Evolutionary conservation across 2,329 filamentous ascomycete genomes (phyloP).

Genomic region (Curvularia verruculosa): DNA sequence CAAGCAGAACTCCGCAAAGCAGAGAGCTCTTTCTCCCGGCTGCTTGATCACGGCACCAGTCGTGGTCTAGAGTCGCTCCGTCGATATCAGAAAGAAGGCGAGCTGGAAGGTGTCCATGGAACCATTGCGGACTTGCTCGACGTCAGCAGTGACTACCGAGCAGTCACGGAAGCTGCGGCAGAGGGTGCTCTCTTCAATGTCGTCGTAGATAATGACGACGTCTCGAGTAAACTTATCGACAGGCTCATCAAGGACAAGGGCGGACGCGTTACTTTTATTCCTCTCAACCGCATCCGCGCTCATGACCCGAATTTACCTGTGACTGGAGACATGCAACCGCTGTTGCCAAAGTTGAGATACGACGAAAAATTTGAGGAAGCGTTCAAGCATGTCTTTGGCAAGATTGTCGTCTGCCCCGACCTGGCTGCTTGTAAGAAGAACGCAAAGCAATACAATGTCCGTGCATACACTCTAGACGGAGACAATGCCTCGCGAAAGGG

Average conservation of each 20-base stretch:
- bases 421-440: constrained; percentile 88
- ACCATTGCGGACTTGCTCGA: constrained; percentile 92
- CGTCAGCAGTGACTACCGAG: constrained; percentile 81
- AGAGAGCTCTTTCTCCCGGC: constrained; percentile 76
- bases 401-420: constrained; percentile 91
- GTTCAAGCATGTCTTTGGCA: constrained; percentile 94
- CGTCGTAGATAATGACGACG: constrained; percentile 89
- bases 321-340: constrained; percentile 83
- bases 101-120: constrained; percentile 87
- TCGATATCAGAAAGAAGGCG: constrained; percentile 77
- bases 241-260: constrained; percentile 78
- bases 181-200: constrained; percentile 95
- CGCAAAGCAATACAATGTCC: constrained; percentile 86
- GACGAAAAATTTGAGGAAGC: constrained; percentile 79
- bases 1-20: constrained; percentile 77
- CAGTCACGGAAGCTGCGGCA: constrained; percentile 90
- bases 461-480: constrained; percentile 92
- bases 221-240: constrained; percentile 80
- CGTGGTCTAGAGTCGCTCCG: constrained; percentile 86
- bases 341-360: constrained; percentile 84
- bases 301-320: constrained; percentile 78
- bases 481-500: constrained; percentile 95
- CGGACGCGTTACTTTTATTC: constrained; percentile 93
- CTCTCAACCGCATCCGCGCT: constrained; percentile 78
- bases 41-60: constrained; percentile 89